A percentile compares a stretch with the other conserved stretches of the same genome.
phyloP scores from a whole-genome alignment of 192 early-diverging fungal genomes.

The Borealophlyctis nickersoniae region DNA sequence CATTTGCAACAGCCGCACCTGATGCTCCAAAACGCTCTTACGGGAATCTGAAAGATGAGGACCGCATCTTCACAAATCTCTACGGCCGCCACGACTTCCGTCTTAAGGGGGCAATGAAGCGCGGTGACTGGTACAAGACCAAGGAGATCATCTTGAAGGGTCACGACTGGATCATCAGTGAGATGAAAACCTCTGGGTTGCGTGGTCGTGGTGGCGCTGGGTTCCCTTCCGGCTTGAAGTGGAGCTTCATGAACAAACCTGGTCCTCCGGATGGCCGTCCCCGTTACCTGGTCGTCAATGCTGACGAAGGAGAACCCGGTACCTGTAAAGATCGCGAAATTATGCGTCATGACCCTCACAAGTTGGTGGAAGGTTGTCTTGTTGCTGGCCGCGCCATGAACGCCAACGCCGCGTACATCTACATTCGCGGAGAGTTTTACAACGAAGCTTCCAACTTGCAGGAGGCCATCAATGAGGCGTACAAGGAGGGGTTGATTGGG shows the following conservation, averaged over 20 bases:
- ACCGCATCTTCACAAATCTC: conserved; percentile 98
- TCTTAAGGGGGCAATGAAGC: conserved; percentile 85
- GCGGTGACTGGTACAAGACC: conserved; percentile 99
- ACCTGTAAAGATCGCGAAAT: conserved; percentile 99
- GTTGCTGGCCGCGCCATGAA: conserved; percentile 95
- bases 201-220: conserved; percentile 93
- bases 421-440: conserved; percentile 96
- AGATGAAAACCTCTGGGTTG: conserved; percentile 93
- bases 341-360: conserved; percentile 88
- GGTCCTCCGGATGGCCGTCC: conserved; percentile 61
- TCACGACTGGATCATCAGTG: conserved; percentile 94
- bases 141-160: conserved; percentile 97
- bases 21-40: conserved; percentile 31
- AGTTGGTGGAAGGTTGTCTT: conserved; percentile 95
- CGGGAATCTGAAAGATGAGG: conserved; percentile 75
- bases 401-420: conserved; percentile 96
- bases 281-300: conserved; percentile 94
- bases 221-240: conserved; percentile 96
- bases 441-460: conserved; percentile 92
- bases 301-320: conserved; percentile 97
- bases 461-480: conserved; percentile 94
- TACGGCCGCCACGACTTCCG: conserved; percentile 90
- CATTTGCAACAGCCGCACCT: conserved; percentile 32
- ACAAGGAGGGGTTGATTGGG: conserved; percentile 95
- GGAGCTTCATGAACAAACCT: conserved; percentile 99